These are phyloP conservation scores for Primulina tabacum DNA, from an alignment of 257 asterid species.

Conservation along the genomic window DNA sequence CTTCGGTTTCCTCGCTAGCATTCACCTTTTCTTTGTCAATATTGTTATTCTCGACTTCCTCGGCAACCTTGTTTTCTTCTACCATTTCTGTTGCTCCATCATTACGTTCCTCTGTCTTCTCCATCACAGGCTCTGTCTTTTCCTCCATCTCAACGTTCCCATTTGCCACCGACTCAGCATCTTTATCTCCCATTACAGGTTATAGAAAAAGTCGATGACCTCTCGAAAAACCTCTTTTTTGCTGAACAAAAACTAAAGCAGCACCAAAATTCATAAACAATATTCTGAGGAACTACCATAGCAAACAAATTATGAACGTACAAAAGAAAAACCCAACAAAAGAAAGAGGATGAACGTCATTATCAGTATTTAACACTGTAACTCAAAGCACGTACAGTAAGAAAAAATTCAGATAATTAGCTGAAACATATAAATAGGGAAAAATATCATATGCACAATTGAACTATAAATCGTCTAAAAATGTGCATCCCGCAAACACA, in stretches of 20 bases:
- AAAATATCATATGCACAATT: slow-evolving; percentile 1
- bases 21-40: slow-evolving; percentile 42
- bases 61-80: slow-evolving; percentile 29
- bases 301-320: not conserved
- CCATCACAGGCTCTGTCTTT: slow-evolving; percentile 25
- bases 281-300: not conserved
- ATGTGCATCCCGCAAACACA: not conserved
- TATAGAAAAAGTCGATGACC: slow-evolving; percentile 9
- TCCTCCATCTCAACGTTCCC: slow-evolving; percentile 37
- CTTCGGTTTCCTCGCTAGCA: slow-evolving; percentile 24
- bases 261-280: not conserved
- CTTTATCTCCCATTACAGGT: slow-evolving; percentile 62
- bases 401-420: not conserved
- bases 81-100: slow-evolving; percentile 30
- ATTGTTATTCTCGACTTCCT: slow-evolving; percentile 30
- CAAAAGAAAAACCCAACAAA: not conserved
- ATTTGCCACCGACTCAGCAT: slow-evolving; percentile 39
- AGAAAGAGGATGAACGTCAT: not conserved
- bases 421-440: not conserved
- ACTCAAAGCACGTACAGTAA: not conserved
- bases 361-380: not conserved
- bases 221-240: slow-evolving; percentile 9
- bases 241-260: slow-evolving; percentile 13
- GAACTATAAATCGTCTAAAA: not conserved
- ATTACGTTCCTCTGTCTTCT: slow-evolving; percentile 24